Percentiles rank a stretch among this genome's conserved stretches.
Conservation (phyloP, 148 eudicot genomes). For the Chenopodium formosanum region DNA sequence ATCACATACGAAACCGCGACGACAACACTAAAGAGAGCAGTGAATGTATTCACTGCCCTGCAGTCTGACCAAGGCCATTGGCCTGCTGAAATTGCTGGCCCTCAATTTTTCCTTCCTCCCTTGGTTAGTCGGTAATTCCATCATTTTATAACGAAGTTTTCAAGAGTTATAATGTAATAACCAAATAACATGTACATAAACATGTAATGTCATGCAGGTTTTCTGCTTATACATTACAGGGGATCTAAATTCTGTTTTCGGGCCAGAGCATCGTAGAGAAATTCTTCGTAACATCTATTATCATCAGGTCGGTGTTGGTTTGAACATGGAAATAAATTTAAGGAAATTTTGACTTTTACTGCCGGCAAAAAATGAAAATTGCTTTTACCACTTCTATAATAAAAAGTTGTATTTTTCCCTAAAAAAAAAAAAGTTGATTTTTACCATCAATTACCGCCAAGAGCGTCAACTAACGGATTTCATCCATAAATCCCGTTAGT, state of each 20-base stretch:
- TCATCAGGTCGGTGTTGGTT: conserved; percentile 20
- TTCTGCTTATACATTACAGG: too few species aligned
- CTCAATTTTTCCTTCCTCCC: conserved; percentile 49
- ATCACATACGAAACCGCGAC: conserved; percentile 25
- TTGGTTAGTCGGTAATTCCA: conserved; percentile 28
- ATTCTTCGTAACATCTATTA: too few species aligned
- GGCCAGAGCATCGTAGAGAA: too few species aligned
- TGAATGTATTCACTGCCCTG: conserved; percentile 31
- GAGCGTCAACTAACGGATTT: too few species aligned
- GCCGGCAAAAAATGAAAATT: too few species aligned
- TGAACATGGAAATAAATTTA: conserved; percentile 29
- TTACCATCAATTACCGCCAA: too few species aligned
- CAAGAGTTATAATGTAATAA: neutral
- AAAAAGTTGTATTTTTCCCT: too few species aligned
- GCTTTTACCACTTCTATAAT: too few species aligned
- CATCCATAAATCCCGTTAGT: too few species aligned
- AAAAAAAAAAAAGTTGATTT: too few species aligned
- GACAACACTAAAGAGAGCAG: conserved; percentile 35
- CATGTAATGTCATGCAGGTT: neutral
- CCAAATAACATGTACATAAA: too few species aligned
- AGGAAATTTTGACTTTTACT: neutral
- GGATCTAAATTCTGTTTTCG: too few species aligned
- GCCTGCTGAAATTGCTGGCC: conserved; percentile 59
- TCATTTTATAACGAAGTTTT: neutral
- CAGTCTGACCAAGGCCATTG: conserved; percentile 62